Percentiles rank a stretch among this genome's conserved stretches.
These are phyloP conservation scores for Eucalyptus tenuipes DNA, from an alignment of 345 rosid genomes.

Conservation along the genomic window DNA sequence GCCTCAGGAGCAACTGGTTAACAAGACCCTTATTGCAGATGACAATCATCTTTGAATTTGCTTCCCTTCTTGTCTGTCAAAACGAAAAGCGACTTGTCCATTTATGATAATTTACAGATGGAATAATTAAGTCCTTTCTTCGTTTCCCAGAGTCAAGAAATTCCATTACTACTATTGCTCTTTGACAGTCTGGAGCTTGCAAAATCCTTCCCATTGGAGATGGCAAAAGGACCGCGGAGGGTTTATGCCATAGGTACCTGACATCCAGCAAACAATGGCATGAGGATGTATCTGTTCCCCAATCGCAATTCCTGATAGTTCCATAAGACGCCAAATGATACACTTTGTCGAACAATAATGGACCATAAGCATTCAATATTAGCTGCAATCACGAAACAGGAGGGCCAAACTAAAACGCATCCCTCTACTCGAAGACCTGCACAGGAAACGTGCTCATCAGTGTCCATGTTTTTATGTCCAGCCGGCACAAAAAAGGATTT, in stretches of 20 bases:
- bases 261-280: neutral
- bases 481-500: neutral
- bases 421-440: neutral
- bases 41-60: neutral
- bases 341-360: neutral
- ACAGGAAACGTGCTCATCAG: neutral
- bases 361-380: neutral
- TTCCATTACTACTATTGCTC: neutral
- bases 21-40: neutral
- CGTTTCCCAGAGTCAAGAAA: neutral
- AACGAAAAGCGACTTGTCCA: neutral
- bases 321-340: neutral
- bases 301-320: neutral
- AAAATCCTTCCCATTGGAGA: neutral
- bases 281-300: neutral
- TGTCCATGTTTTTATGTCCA: neutral
- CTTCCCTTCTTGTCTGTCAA: neutral
- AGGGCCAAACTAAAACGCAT: neutral
- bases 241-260: neutral
- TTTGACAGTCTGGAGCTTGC: neutral
- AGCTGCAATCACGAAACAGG: neutral
- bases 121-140: neutral
- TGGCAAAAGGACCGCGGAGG: neutral
- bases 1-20: neutral
- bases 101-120: neutral